Evolutionary conservation across 2,329 filamentous ascomycete species (phyloP).

Genomic region (Ceratocystis harringtonii): DNA sequence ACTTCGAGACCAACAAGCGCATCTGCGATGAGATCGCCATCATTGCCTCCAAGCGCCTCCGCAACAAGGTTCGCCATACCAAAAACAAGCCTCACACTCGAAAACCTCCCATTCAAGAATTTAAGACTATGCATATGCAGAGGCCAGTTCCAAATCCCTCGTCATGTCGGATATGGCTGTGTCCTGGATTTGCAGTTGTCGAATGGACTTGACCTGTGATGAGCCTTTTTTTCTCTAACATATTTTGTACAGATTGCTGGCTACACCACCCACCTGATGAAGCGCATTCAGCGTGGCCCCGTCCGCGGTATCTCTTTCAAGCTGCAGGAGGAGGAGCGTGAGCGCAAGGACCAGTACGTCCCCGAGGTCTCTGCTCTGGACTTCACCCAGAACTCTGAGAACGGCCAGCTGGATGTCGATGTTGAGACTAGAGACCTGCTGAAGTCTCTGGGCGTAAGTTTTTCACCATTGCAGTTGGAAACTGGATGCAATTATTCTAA

Average conservation of each 20-base stretch:
- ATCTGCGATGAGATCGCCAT: conserved; percentile 99
- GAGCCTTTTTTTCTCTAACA: conserved; percentile 1
- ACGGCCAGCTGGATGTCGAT: conserved; percentile 87
- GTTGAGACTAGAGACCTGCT: conserved; percentile 96
- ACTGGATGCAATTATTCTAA: not conserved
- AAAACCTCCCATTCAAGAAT: not conserved
- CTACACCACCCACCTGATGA: conserved; percentile 98
- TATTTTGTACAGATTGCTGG: conserved; percentile 59
- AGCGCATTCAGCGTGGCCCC: conserved; percentile 98
- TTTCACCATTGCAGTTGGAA: not conserved
- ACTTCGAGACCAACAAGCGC: conserved; percentile 99
- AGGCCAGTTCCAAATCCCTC: not conserved
- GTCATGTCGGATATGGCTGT: not conserved
- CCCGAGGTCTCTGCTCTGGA: conserved; percentile 97
- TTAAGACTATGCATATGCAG: not conserved
- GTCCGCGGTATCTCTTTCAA: conserved; percentile 99
- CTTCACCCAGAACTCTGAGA: conserved; percentile 89
- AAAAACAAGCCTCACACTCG: not conserved
- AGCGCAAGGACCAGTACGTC: conserved; percentile 99
- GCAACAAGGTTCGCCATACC: conserved; percentile 67
- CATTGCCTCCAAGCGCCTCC: conserved; percentile 95
- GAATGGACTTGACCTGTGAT: conserved; percentile 11
- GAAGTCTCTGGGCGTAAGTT: conserved; percentile 94
- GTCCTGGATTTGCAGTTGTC: not conserved
- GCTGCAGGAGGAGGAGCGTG: conserved; percentile 99